Percentiles rank a stretch among this genome's conserved stretches.
These are phyloP conservation scores for Orbilia quercus DNA, from an alignment of 2,329 filamentous ascomycete genomes.

Conservation along the genomic window DNA sequence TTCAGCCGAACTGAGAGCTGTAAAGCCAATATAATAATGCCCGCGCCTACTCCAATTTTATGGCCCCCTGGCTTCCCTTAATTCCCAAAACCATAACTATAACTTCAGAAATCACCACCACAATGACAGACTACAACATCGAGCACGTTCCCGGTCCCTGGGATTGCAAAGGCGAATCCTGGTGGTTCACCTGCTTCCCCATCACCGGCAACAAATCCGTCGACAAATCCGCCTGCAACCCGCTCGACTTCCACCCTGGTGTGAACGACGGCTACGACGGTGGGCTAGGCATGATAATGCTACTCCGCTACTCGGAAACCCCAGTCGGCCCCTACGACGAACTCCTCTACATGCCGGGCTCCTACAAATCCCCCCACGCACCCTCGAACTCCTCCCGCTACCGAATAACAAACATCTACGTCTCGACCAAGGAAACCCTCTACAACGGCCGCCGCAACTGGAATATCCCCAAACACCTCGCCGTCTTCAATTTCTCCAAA, in stretches of 20 bases:
- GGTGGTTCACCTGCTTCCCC: conserved; percentile 51
- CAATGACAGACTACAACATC: conserved; percentile 27
- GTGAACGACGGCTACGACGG: conserved; percentile 39
- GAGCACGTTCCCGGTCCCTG: conserved; percentile 38
- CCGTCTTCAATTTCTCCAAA: conserved; percentile 65
- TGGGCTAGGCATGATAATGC: conserved; percentile 65
- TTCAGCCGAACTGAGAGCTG: too few species aligned
- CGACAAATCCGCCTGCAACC: conserved; percentile 18
- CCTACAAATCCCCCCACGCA: conserved; percentile 64
- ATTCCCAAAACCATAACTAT: background rate
- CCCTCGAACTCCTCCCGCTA: conserved; percentile 61
- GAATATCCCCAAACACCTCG: conserved; percentile 70
- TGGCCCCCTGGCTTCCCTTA: background rate
- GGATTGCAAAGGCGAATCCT: conserved; percentile 43
- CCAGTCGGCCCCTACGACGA: conserved; percentile 70
- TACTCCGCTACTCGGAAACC: conserved; percentile 67
- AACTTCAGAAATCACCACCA: conserved; percentile 12
- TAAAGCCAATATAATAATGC: too few species aligned
- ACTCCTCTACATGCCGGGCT: conserved; percentile 66
- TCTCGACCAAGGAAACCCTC: conserved; percentile 68
- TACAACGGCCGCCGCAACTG: conserved; percentile 70
- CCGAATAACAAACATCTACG: conserved; percentile 69
- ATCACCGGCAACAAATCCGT: conserved; percentile 29
- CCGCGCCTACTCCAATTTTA: too few species aligned
- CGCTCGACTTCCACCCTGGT: conserved; percentile 35